Conservation (phyloP, 1,284 basidiomycete genomes). For the Trametes hirsuta region DNA sequence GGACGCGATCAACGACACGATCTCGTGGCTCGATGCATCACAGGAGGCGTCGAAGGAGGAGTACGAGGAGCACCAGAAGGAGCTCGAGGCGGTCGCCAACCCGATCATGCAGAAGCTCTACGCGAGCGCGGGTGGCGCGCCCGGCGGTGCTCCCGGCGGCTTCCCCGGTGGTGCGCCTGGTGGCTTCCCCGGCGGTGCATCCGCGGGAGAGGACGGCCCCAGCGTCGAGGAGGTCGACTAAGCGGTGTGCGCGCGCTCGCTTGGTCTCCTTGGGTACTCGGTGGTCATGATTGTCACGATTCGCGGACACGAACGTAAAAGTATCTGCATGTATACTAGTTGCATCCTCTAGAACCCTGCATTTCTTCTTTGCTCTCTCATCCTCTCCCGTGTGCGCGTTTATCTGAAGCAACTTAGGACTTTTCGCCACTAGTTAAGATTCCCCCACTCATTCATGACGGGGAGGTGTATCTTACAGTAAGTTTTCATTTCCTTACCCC, state of each 20-base stretch:
- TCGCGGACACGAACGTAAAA: slow-evolving; percentile 24
- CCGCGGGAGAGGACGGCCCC: slow-evolving; percentile 73
- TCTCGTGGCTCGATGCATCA: slow-evolving; percentile 87
- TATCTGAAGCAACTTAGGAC: too few relatives aligned
- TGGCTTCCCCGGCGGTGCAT: slow-evolving; percentile 44
- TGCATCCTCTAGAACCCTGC: slow-evolving; percentile 21
- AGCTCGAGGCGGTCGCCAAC: slow-evolving; percentile 87
- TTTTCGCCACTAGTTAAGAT: too few relatives aligned
- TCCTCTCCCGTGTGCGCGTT: not conserved
- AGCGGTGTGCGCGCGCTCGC: slow-evolving; percentile 22
- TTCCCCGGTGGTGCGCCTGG: slow-evolving; percentile 48
- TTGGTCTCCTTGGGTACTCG: slow-evolving; percentile 4
- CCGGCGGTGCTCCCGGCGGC: slow-evolving; percentile 42
- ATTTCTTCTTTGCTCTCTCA: slow-evolving; percentile 13
- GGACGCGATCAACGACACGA: slow-evolving; percentile 82
- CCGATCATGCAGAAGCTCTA: slow-evolving; percentile 97
- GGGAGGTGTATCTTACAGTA: too few relatives aligned
- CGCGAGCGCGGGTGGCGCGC: slow-evolving; percentile 68
- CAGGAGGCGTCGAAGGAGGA: slow-evolving; percentile 96
- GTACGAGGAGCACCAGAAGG: slow-evolving; percentile 95
- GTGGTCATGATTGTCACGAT: slow-evolving; percentile 19
- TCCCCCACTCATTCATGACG: too few relatives aligned
- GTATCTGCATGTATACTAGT: slow-evolving; percentile 26
- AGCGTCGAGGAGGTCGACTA: slow-evolving; percentile 90
- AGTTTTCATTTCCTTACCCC: too few relatives aligned